Conservation (phyloP, 129 eudicot species). For the Tagetes patula region DNA sequence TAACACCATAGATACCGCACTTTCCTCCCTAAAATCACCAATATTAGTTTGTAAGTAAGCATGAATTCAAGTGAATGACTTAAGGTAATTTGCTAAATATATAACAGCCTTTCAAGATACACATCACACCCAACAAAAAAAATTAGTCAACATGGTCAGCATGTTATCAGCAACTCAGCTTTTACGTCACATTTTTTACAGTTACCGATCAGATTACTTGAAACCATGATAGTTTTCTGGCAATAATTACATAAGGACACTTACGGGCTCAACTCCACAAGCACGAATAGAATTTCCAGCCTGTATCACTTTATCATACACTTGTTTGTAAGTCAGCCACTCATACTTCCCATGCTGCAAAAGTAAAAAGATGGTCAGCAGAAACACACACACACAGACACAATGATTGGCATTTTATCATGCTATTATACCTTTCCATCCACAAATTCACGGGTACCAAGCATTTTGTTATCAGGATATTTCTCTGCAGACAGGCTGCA, state of each 20-base stretch:
- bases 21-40: slow-evolving; percentile 65
- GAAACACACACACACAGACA: slow-evolving; percentile 2
- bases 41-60: slow-evolving; percentile 16
- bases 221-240: too few species aligned
- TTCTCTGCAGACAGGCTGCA: slow-evolving; percentile 80
- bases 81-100: background rate
- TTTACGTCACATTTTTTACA: background rate
- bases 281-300: slow-evolving; percentile 74
- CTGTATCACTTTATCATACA: slow-evolving; percentile 62
- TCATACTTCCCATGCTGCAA: slow-evolving; percentile 77
- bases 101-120: background rate
- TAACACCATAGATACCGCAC: slow-evolving; percentile 92
- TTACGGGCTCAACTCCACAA: slow-evolving; percentile 74
- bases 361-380: background rate
- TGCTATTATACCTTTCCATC: slow-evolving; percentile 70
- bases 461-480: slow-evolving; percentile 84
- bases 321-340: slow-evolving; percentile 88
- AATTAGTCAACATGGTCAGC: background rate
- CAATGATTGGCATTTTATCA: background rate
- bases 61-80: slow-evolving; percentile 14
- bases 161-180: background rate
- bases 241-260: slow-evolving; percentile 9
- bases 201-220: background rate
- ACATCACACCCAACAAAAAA: background rate
- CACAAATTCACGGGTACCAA: slow-evolving; percentile 77